Percentiles rank a stretch among this genome's conserved stretches.
Conservation (phyloP, 768 basidiomycete genomes). For the Lactifluus piperatus region DNA sequence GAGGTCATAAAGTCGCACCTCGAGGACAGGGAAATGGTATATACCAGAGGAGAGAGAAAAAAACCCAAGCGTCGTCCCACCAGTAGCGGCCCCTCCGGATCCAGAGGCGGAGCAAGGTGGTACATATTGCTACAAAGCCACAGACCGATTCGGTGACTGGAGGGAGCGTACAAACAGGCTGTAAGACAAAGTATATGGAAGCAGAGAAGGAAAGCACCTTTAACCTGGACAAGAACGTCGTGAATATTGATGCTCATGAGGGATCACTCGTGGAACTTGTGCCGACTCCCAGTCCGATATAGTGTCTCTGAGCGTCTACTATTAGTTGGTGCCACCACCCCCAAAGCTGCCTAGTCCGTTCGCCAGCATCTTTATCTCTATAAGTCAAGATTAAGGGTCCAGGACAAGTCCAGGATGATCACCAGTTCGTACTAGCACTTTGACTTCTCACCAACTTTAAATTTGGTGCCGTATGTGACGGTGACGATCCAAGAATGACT, state of each 20-base stretch:
- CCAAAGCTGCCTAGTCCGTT: no score
- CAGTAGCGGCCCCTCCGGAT: slow-evolving; percentile 22
- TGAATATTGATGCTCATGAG: slow-evolving; percentile 16
- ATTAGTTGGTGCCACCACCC: no score
- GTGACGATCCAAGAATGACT: no score
- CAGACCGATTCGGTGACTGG: slow-evolving; percentile 24
- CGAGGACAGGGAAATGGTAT: background rate
- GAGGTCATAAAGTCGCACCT: background rate
- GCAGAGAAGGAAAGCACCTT: background rate
- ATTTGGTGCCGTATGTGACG: no score
- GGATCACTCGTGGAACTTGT: no score
- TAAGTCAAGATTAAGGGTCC: background rate
- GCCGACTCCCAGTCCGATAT: no score
- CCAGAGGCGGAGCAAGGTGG: slow-evolving; percentile 21
- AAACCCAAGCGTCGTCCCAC: slow-evolving; percentile 25
- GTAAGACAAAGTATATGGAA: background rate
- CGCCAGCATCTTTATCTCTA: background rate
- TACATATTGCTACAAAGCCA: slow-evolving; percentile 21
- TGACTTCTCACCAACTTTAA: no score
- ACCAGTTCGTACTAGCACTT: no score
- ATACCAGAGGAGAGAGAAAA: slow-evolving; percentile 22
- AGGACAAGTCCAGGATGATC: background rate
- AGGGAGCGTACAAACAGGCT: background rate
- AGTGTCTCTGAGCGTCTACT: background rate
- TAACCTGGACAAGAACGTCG: slow-evolving; percentile 14